Evolutionary conservation across 495 filamentous ascomycete species (phyloP).

Genomic region (Copromyces sp.): DNA sequence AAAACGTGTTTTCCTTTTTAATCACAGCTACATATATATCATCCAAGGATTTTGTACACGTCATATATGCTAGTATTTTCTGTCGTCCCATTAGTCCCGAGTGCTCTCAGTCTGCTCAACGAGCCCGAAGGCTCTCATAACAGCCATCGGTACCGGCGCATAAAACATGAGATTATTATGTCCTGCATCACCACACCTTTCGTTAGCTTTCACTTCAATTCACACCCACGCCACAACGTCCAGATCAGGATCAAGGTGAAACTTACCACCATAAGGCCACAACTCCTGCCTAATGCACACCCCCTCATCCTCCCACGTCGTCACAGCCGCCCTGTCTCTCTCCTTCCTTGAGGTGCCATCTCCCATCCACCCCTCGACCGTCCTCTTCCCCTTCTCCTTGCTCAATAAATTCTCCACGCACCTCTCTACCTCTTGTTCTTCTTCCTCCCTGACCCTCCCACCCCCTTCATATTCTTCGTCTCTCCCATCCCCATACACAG

Average conservation of each 20-base stretch:
- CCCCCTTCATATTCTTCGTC: slow-evolving; percentile 16
- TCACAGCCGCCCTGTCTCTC: slow-evolving; percentile 23
- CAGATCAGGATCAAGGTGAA: neutral
- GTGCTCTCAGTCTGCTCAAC: neutral
- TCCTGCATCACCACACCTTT: slow-evolving; percentile 24
- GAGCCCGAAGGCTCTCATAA: slow-evolving; percentile 51
- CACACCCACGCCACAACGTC: slow-evolving; percentile 1
- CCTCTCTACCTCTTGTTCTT: slow-evolving; percentile 13
- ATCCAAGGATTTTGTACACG: neutral
- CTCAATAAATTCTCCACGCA: slow-evolving; percentile 11
- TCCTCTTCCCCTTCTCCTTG: slow-evolving; percentile 31
- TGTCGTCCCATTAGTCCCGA: neutral
- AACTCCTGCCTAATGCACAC: slow-evolving; percentile 43
- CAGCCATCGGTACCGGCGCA: slow-evolving; percentile 47
- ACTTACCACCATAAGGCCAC: slow-evolving; percentile 47
- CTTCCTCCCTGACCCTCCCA: slow-evolving; percentile 4
- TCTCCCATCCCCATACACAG: slow-evolving; percentile 11
- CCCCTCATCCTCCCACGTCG: slow-evolving; percentile 28
- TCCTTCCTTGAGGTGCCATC: neutral
- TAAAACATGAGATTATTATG: slow-evolving; percentile 48
- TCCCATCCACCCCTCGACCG: slow-evolving; percentile 25
- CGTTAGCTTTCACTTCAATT: neutral
- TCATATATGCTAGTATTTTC: neutral
- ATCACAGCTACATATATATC: neutral
- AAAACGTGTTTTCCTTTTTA: neutral